Conservation (phyloP, 2,329 filamentous ascomycete genomes). For the Apiospora phragmitis region DNA sequence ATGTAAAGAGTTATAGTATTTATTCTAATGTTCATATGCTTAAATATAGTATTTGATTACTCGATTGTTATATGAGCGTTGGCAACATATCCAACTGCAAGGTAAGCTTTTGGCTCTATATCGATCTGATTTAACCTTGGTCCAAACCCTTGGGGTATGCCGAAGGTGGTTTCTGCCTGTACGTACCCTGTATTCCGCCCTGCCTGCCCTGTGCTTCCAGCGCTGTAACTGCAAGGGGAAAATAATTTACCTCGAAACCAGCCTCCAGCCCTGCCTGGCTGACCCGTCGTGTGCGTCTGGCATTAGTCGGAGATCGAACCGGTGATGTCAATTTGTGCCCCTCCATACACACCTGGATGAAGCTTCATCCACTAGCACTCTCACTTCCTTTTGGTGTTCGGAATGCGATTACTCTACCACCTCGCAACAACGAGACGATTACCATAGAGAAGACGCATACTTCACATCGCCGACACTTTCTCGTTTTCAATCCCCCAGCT, state of each 20-base stretch:
- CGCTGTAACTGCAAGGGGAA: slow-evolving; percentile 1
- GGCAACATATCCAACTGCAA: no score
- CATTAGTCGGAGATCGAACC: neutral
- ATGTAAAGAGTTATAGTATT: no score
- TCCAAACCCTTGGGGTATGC: neutral
- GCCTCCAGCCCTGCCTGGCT: neutral
- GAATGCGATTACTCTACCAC: neutral
- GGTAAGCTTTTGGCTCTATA: neutral
- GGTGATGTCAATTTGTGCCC: slow-evolving; percentile 9
- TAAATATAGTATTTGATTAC: no score
- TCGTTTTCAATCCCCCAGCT: neutral
- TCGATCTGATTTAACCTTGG: neutral
- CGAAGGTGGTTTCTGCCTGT: neutral
- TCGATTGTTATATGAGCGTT: neutral
- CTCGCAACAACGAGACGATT: neutral
- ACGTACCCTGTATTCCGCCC: neutral
- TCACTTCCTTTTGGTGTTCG: neutral
- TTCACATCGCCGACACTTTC: neutral
- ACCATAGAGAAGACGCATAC: neutral
- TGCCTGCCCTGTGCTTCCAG: neutral
- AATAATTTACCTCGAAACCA: slow-evolving; percentile 6
- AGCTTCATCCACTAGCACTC: neutral
- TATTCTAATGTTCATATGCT: neutral
- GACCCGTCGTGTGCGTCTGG: neutral
- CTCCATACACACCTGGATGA: neutral